A percentile compares a stretch with the other conserved stretches of the same genome.
These are phyloP conservation scores for Candida sp. DNA, from an alignment of 1,139 yeast genomes.

Conservation along the genomic window DNA sequence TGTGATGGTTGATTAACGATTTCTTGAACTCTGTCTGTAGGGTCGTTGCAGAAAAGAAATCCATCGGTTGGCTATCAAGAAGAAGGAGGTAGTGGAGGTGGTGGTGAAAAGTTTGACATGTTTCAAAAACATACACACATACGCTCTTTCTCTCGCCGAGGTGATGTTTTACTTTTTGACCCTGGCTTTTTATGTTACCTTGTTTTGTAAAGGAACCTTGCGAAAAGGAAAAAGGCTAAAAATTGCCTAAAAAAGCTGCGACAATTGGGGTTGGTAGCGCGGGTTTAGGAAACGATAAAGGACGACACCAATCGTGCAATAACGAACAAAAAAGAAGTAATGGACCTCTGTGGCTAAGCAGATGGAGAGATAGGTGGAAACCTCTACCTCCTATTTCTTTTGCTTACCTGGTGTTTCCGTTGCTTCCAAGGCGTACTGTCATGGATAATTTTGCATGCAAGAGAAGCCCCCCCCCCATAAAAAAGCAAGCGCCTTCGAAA, in stretches of 20 bases:
- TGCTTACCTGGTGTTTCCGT: no score
- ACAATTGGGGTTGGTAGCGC: not conserved
- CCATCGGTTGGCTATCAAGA: conserved; percentile 9
- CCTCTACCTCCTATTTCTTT: no score
- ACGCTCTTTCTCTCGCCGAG: no score
- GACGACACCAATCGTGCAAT: not conserved
- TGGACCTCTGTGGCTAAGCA: not conserved
- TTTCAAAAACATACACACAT: not conserved
- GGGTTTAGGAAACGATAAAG: not conserved
- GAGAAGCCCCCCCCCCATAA: no score
- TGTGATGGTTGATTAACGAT: conserved; percentile 34
- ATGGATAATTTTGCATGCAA: no score
- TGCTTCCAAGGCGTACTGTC: no score
- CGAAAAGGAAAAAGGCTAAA: not conserved
- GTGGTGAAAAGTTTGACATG: not conserved
- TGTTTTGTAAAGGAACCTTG: not conserved
- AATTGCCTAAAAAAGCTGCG: conserved; percentile 1
- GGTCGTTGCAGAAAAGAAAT: conserved; percentile 18
- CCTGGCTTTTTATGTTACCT: not conserved
- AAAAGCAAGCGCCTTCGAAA: no score
- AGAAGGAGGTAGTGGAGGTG: not conserved
- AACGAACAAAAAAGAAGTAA: not conserved
- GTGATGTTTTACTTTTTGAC: not conserved
- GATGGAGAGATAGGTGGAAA: no score
- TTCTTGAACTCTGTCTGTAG: conserved; percentile 26